phyloP scores from a whole-genome alignment of 768 basidiomycete genomes.

The Leccinum obscurum region DNA sequence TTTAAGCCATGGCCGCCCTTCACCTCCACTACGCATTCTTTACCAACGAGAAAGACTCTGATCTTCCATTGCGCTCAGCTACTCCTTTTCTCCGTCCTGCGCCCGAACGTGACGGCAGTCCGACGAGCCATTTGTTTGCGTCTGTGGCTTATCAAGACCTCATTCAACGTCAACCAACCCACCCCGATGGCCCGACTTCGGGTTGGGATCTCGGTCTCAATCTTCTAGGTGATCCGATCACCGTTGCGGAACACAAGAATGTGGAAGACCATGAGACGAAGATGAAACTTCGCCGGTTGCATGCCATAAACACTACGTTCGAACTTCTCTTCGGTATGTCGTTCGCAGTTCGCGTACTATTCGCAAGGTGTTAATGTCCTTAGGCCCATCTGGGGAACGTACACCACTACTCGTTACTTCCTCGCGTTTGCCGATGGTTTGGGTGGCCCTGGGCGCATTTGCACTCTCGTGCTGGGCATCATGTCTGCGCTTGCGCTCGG shows the following conservation, averaged over 20 bases:
- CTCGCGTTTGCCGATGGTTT: slow-evolving; percentile 53
- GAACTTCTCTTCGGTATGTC: slow-evolving; percentile 38
- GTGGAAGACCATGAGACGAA: slow-evolving; percentile 29
- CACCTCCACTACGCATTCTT: slow-evolving; percentile 58
- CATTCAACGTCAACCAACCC: slow-evolving; percentile 41
- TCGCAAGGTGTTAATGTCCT: neutral
- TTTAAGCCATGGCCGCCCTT: slow-evolving; percentile 53
- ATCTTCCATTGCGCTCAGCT: slow-evolving; percentile 21
- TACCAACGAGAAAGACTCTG: slow-evolving; percentile 32
- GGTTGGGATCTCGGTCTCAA: slow-evolving; percentile 33
- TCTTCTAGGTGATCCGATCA: slow-evolving; percentile 33
- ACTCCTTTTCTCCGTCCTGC: slow-evolving; percentile 21
- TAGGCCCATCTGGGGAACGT: slow-evolving; percentile 59
- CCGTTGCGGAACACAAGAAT: slow-evolving; percentile 32
- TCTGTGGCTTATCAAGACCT: slow-evolving; percentile 39
- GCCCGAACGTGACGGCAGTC: slow-evolving; percentile 16
- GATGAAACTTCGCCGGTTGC: slow-evolving; percentile 37
- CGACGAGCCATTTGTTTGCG: slow-evolving; percentile 15
- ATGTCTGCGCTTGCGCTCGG: slow-evolving; percentile 24
- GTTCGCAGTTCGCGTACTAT: slow-evolving; percentile 4
- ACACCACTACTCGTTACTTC: slow-evolving; percentile 65
- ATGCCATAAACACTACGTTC: slow-evolving; percentile 29
- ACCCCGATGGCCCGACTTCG: slow-evolving; percentile 38
- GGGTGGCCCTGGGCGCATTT: slow-evolving; percentile 41
- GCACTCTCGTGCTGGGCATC: slow-evolving; percentile 28